A percentile compares a stretch with the other conserved stretches of the same genome.
These are phyloP conservation scores for Chlorella variabilis DNA, from an alignment of 163 green algal genomes.

Conservation along the genomic window DNA sequence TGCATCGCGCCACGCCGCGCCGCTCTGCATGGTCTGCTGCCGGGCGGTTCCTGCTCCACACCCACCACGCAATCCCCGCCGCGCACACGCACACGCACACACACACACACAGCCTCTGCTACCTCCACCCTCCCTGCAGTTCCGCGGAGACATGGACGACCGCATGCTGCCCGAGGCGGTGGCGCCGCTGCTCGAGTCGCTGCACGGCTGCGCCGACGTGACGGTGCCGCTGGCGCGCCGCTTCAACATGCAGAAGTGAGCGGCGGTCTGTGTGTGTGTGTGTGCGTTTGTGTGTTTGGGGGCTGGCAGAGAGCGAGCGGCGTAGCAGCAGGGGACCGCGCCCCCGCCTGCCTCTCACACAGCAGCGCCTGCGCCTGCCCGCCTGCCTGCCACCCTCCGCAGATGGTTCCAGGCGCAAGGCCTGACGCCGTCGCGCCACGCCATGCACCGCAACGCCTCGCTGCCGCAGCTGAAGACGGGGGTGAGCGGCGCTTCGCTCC, in stretches of 20 bases:
- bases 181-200: conserved; percentile 77
- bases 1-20: too few species aligned
- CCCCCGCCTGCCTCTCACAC: too few species aligned
- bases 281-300: too few species aligned
- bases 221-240: conserved; percentile 68
- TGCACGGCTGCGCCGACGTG: conserved; percentile 67
- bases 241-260: conserved; percentile 83
- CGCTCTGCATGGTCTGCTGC: too few species aligned
- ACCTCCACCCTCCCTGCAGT: conserved; percentile 72
- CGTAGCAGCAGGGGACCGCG: too few species aligned
- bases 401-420: conserved; percentile 64
- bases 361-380: background rate
- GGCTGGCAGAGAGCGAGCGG: too few species aligned
- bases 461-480: conserved; percentile 9
- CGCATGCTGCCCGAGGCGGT: conserved; percentile 84
- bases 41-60: too few species aligned
- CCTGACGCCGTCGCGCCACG: background rate
- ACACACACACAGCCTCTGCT: too few species aligned
- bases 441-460: conserved; percentile 5
- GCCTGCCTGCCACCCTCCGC: conserved; percentile 7
- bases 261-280: too few species aligned
- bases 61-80: too few species aligned
- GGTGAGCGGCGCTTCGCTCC: background rate
- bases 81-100: too few species aligned
- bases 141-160: conserved; percentile 85